Percentiles rank a stretch among this genome's conserved stretches.
These are phyloP conservation scores for Citeromyces matritensis DNA, from an alignment of 805 yeast genomes.

Conservation along the genomic window DNA sequence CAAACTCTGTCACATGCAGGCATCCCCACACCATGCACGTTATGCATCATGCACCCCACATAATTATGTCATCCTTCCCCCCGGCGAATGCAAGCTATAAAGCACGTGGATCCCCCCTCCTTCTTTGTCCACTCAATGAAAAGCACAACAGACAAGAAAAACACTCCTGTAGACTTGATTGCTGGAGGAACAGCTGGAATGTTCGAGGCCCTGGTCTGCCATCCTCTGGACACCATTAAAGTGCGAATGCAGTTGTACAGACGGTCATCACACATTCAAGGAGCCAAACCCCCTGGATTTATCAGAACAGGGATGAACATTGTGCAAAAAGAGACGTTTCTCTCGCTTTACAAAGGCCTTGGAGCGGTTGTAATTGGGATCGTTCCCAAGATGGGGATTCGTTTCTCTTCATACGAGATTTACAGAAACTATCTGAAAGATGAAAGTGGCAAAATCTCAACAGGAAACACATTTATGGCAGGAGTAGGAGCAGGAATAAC, in stretches of 20 bases:
- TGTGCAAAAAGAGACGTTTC: slow-evolving; percentile 63
- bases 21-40: too few relatives aligned
- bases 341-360: slow-evolving; percentile 85
- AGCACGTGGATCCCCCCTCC: too few relatives aligned
- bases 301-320: slow-evolving; percentile 68
- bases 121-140: too few relatives aligned
- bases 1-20: too few relatives aligned
- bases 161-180: slow-evolving; percentile 48
- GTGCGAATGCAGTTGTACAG: slow-evolving; percentile 91
- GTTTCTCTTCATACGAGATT: slow-evolving; percentile 89
- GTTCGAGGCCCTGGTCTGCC: slow-evolving; percentile 95
- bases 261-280: slow-evolving; percentile 28
- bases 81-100: too few relatives aligned
- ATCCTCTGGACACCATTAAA: slow-evolving; percentile 94
- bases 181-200: slow-evolving; percentile 98
- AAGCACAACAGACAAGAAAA: too few relatives aligned
- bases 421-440: slow-evolving; percentile 58
- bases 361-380: slow-evolving; percentile 97
- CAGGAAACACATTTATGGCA: slow-evolving; percentile 69
- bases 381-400: slow-evolving; percentile 95
- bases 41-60: too few relatives aligned
- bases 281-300: slow-evolving; percentile 71
- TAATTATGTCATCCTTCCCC: too few relatives aligned
- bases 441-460: slow-evolving; percentile 43
- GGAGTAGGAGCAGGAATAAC: slow-evolving; percentile 97